These are phyloP conservation scores for Clarireedia monteithiana DNA, from an alignment of 2,329 filamentous ascomycete species.

Conservation along the genomic window DNA sequence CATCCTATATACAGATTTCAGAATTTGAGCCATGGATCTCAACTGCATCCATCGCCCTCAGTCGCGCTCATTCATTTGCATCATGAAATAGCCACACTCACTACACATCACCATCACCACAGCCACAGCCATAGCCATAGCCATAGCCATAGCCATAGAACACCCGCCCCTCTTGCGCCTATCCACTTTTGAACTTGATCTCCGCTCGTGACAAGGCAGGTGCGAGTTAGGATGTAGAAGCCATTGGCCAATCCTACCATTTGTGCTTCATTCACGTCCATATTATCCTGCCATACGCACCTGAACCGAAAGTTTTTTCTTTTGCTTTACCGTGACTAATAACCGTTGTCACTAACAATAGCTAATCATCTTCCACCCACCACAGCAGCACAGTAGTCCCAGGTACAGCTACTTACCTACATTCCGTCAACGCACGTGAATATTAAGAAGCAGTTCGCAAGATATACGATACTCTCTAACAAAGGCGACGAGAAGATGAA, in stretches of 20 bases:
- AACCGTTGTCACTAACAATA: background rate
- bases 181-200: conserved; percentile 9
- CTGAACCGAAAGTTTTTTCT: too few relatives aligned
- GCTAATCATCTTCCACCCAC: background rate
- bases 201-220: background rate
- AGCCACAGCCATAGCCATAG: too few relatives aligned
- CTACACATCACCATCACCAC: too few relatives aligned
- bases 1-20: too few relatives aligned
- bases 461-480: background rate
- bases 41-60: too few relatives aligned
- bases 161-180: conserved; percentile 14
- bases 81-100: too few relatives aligned
- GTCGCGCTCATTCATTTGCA: too few relatives aligned
- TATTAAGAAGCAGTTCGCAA: background rate
- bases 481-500: background rate
- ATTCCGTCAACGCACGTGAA: background rate
- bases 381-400: background rate
- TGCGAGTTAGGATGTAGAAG: background rate
- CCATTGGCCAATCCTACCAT: background rate
- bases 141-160: too few relatives aligned
- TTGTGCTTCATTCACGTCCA: background rate
- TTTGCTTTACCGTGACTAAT: background rate
- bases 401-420: background rate
- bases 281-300: too few relatives aligned
- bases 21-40: too few relatives aligned